Percentiles rank a stretch among this genome's conserved stretches.
These are phyloP conservation scores for Arabis alpina DNA, from an alignment of 345 rosid species.

Conservation along the genomic window DNA sequence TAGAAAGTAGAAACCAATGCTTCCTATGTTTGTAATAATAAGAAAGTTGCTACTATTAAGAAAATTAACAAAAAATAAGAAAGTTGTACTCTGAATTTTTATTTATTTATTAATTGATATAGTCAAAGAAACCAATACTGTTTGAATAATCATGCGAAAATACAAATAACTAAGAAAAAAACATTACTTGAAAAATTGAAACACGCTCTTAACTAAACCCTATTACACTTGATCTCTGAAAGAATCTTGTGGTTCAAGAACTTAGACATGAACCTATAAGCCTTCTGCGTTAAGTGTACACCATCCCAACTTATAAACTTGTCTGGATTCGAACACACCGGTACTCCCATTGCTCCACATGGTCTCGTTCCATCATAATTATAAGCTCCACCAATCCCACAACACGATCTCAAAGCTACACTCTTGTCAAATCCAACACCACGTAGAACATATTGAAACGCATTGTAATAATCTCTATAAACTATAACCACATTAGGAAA, in stretches of 20 bases:
- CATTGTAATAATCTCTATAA: conserved; percentile 36
- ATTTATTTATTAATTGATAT: no score
- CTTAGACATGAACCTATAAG: conserved; percentile 28
- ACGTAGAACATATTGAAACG: conserved; percentile 22
- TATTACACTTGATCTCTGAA: conserved; percentile 10
- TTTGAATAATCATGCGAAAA: not conserved
- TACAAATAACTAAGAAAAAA: not conserved
- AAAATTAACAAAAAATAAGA: no score
- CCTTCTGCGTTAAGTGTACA: conserved; percentile 43
- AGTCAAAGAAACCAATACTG: no score
- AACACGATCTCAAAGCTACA: conserved; percentile 37
- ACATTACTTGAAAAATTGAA: not conserved
- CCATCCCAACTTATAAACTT: conserved; percentile 48
- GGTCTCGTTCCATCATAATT: conserved; percentile 4
- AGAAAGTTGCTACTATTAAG: no score
- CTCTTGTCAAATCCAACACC: conserved; percentile 27
- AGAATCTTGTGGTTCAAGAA: conserved; percentile 35
- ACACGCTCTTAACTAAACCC: not conserved
- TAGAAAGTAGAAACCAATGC: no score
- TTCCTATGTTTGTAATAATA: no score
- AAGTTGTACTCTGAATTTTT: no score
- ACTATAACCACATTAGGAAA: conserved; percentile 23
- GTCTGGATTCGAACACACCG: conserved; percentile 39
- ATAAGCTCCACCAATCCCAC: conserved; percentile 43
- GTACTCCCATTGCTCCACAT: conserved; percentile 42